phyloP scores from a whole-genome alignment of 2,329 filamentous ascomycete genomes.

The Fusarium mundagurra region DNA sequence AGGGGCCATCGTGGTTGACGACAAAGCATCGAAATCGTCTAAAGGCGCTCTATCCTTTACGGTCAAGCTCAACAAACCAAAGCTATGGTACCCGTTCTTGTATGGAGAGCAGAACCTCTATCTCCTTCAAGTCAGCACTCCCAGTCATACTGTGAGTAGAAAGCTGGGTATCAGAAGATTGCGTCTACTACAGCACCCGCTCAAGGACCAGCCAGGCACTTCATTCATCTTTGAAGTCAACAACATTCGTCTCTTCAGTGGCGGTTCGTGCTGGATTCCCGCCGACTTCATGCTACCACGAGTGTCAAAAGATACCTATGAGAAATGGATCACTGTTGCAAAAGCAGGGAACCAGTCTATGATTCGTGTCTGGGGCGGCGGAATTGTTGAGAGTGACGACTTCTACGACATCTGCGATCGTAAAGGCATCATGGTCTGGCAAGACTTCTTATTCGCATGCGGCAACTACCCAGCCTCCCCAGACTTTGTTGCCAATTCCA shows the following conservation, averaged over 20 bases:
- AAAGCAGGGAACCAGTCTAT: neutral
- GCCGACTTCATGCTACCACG: neutral
- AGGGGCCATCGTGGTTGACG: accelerated
- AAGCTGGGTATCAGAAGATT: neutral
- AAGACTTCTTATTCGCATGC: slow-evolving; percentile 7
- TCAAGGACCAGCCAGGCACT: neutral
- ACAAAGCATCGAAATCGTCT: accelerated
- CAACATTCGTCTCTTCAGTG: neutral
- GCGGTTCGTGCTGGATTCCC: neutral
- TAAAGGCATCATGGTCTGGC: slow-evolving; percentile 6
- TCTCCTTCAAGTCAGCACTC: neutral
- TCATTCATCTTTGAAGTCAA: slow-evolving; percentile 13
- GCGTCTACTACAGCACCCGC: neutral
- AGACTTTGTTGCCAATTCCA: neutral
- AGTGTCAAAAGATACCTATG: neutral
- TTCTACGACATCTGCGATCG: neutral
- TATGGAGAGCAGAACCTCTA: neutral
- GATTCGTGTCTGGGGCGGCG: slow-evolving; percentile 6
- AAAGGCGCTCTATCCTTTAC: neutral
- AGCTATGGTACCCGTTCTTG: neutral
- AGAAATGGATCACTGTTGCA: neutral
- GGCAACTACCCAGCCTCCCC: neutral
- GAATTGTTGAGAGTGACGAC: neutral
- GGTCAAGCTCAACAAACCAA: neutral
- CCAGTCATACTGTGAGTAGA: neutral